Evolutionary conservation across 2,329 filamentous ascomycete genomes (phyloP).

Genomic region (Botrytis fragariae): DNA sequence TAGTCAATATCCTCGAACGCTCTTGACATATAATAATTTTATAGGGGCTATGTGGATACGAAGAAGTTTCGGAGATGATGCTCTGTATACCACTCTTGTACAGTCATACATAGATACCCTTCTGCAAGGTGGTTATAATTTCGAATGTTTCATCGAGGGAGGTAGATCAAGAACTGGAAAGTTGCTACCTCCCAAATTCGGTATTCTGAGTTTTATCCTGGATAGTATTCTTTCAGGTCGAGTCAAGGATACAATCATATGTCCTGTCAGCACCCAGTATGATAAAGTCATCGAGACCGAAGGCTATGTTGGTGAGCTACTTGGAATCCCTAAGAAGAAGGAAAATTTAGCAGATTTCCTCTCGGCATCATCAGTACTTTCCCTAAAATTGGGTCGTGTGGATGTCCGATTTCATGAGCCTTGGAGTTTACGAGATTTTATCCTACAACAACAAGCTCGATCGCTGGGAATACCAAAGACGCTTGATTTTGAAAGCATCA

Average conservation of each 20-base stretch:
- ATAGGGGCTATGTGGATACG: conserved; percentile 90
- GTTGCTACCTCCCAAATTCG: conserved; percentile 89
- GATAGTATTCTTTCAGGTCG: conserved; percentile 86
- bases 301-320: conserved; percentile 89
- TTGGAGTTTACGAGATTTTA: conserved; percentile 83
- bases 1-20: conserved; percentile 27
- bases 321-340: conserved; percentile 92
- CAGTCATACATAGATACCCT: conserved; percentile 94
- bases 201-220: conserved; percentile 86
- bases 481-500: conserved; percentile 47
- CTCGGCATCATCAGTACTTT: conserved; percentile 81
- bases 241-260: conserved; percentile 87
- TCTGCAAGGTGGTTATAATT: conserved; percentile 85
- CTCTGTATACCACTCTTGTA: conserved; percentile 86
- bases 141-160: conserved; percentile 97
- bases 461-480: conserved; percentile 50
- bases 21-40: conserved; percentile 7
- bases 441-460: conserved; percentile 69
- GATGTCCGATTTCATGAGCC: conserved; percentile 96
- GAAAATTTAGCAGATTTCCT: conserved; percentile 90
- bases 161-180: conserved; percentile 92
- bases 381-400: conserved; percentile 82
- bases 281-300: conserved; percentile 99
- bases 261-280: conserved; percentile 95
- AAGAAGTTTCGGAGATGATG: conserved; percentile 86